phyloP scores from a whole-genome alignment of 2,329 filamentous ascomycete species.

The Botrytis porri region DNA sequence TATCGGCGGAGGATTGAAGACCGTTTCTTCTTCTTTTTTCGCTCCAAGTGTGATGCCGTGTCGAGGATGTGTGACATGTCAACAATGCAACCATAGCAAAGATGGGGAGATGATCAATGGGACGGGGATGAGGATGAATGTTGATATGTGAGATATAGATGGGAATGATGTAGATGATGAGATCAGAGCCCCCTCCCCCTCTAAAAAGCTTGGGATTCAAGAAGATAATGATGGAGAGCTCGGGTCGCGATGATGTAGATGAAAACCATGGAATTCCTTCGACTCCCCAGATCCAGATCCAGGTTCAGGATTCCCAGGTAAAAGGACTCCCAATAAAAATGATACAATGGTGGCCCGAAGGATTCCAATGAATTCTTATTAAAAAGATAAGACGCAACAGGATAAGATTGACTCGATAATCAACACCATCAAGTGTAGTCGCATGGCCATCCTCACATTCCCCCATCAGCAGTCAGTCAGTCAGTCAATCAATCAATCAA shows the following conservation, averaged over 20 bases:
- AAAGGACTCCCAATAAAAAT: neutral
- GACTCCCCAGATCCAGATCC: neutral
- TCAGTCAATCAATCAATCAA: neutral
- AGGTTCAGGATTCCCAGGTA: neutral
- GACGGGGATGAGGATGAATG: neutral
- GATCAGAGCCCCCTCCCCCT: neutral
- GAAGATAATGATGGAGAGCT: neutral
- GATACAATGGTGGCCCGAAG: neutral
- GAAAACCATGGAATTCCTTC: neutral
- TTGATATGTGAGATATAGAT: neutral
- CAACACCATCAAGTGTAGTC: neutral
- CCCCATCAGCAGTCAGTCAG: neutral
- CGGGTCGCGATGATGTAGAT: neutral
- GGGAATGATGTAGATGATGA: neutral
- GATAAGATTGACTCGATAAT: neutral
- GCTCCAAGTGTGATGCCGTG: neutral
- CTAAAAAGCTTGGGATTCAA: neutral
- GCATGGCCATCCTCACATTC: neutral
- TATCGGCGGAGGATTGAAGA: neutral
- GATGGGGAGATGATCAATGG: neutral
- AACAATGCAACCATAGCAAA: neutral
- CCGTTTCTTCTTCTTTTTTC: neutral
- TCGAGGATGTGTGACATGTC: neutral
- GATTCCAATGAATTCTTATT: neutral
- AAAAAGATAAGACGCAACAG: neutral